phyloP scores from a whole-genome alignment of 2,329 filamentous ascomycete species.

The Emericellopsis cladophorae region DNA sequence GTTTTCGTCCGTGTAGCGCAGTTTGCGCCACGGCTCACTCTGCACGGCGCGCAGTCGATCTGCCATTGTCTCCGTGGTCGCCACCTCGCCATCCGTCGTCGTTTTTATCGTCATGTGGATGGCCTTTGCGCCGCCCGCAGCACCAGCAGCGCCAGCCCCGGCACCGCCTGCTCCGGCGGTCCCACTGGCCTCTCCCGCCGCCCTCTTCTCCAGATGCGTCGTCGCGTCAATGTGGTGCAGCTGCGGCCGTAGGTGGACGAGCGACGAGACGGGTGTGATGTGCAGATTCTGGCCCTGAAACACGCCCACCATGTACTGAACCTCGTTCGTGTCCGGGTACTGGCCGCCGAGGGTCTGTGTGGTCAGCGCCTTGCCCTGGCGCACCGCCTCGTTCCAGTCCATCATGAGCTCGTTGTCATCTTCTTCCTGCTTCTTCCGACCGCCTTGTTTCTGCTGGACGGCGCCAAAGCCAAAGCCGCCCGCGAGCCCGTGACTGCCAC shows the following conservation, averaged over 20 bases:
- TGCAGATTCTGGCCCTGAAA: constrained; percentile 77
- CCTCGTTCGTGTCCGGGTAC: constrained; percentile 54
- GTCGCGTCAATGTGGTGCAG: constrained; percentile 86
- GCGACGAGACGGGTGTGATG: constrained; percentile 68
- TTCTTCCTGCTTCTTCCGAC: constrained; percentile 21
- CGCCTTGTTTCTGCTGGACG: constrained; percentile 23
- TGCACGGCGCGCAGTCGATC: constrained; percentile 67
- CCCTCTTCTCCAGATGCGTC: constrained; percentile 52
- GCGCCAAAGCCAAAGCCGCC: constrained; percentile 58
- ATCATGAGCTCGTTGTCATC: constrained; percentile 33
- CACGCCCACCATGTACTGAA: constrained; percentile 85
- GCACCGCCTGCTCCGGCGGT: constrained; percentile 15
- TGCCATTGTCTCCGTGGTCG: constrained; percentile 58
- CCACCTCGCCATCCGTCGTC: constrained; percentile 51
- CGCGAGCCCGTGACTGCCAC: constrained; percentile 56
- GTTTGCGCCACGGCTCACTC: constrained; percentile 67
- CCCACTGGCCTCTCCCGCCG: constrained; percentile 11
- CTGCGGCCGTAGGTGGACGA: constrained; percentile 83
- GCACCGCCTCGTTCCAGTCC: constrained; percentile 56
- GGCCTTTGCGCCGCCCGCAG: constrained; percentile 44
- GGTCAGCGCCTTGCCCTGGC: constrained; percentile 59
- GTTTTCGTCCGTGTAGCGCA: constrained; percentile 76
- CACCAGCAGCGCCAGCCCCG: constrained; percentile 18
- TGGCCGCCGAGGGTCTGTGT: constrained; percentile 81
- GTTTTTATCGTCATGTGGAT: constrained; percentile 84